Evolutionary conservation across 2,329 filamentous ascomycete species (phyloP), one percentile per base, ranked within the genome.

Genomic region (Dothistroma pini): DNA sequence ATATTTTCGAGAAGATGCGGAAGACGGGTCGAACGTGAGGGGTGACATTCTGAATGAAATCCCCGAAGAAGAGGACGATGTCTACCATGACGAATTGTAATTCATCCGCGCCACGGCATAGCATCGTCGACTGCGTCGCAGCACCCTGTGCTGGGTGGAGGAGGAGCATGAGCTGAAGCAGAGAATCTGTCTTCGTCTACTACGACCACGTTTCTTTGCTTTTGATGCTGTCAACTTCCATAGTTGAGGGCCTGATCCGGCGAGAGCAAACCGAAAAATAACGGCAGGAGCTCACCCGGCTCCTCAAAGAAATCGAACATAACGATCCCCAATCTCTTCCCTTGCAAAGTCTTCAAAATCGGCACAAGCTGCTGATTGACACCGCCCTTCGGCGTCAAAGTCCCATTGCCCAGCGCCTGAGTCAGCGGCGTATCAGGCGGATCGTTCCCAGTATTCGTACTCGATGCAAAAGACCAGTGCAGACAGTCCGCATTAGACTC

Each of bases 281-380:
- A 70, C 57, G 75, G 70, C 19, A 83, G 66, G 54, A 83, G 63
- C 3, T 77, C 73, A 1, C 59, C 67, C 0, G 79, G 80, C 63
- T 75, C 69, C 50, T 81, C 77, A 64, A 76, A 83, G 64, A 80
- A 83, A 65, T 83, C 81, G 69, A 83, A 76, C 72, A 83, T 81
- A 14, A 83, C 76, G 62, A 83, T 79, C 0, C 81, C 81, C n/a
- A 83, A 54, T 55, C 81, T 74, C 68, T 78, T 75, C 2, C 79
- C 79, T 31, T 71, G 74, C 59, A 77, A 63, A 3, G 63, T 51
- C 55, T 72, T 60, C 29, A 83, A 63, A 25, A 77, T 71, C 0
- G 70, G 59, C 5, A 77, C 58, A 1, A 83, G 63, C 52, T 74
- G 72, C 19, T 80, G 69, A 63, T 83, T 83, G 0, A 83, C 76